Conservation (phyloP, 1,139 yeast species). For the Suhomyces anneliseae region DNA sequence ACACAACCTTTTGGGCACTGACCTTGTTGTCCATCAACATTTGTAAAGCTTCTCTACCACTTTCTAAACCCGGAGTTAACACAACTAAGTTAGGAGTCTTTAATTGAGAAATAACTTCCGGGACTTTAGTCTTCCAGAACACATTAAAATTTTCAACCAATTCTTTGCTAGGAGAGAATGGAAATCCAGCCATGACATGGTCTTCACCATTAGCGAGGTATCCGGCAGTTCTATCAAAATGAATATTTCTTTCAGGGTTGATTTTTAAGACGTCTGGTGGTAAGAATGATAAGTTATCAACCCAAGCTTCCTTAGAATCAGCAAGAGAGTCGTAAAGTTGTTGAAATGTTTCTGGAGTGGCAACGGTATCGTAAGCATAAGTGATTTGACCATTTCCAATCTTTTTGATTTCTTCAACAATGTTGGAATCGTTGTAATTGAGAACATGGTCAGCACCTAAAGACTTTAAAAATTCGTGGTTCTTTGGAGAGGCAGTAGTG, state of each 20-base stretch:
- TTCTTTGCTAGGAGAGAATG: conserved; percentile 20
- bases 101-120: conserved; percentile 18
- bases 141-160: conserved; percentile 16
- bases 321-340: conserved; percentile 42
- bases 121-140: conserved; percentile 27
- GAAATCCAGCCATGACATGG: conserved; percentile 18
- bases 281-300: conserved; percentile 21
- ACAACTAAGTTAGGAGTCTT: conserved; percentile 25
- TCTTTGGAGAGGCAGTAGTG: conserved; percentile 36
- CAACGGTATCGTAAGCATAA: conserved; percentile 59
- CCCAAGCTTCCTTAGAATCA: conserved; percentile 29
- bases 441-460: conserved; percentile 43
- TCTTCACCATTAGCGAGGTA: conserved; percentile 35
- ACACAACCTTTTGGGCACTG: conserved; percentile 5
- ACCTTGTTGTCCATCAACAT: conserved; percentile 16
- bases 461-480: conserved; percentile 28
- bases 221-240: conserved; percentile 31
- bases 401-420: conserved; percentile 46
- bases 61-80: conserved; percentile 26
- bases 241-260: conserved; percentile 24
- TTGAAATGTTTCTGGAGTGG: conserved; percentile 41
- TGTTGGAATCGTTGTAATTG: conserved; percentile 55
- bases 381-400: conserved; percentile 40
- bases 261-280: conserved; percentile 7
- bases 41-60: conserved; percentile 27